Conservation (phyloP, 306 rosid genomes). For the Sophora flavescens region DNA sequence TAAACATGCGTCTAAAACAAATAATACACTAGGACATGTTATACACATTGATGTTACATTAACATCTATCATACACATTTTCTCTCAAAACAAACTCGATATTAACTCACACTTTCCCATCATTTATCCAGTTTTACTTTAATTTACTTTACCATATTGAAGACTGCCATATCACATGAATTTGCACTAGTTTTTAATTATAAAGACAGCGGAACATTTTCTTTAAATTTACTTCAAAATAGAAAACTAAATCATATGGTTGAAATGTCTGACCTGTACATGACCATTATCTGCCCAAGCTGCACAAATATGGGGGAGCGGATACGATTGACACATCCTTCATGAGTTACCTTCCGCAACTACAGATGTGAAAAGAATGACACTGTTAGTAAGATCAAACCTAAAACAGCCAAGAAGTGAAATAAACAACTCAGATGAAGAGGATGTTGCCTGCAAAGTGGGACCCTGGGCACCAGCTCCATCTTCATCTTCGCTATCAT, state of each 20-base stretch:
- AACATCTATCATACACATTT: neutral
- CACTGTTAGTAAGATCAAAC: slow-evolving; percentile 15
- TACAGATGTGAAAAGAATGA: slow-evolving; percentile 48
- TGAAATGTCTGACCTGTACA: slow-evolving; percentile 72
- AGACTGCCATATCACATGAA: slow-evolving; percentile 21
- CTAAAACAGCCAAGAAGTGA: slow-evolving; percentile 33
- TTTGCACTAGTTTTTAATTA: slow-evolving; percentile 19
- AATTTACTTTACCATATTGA: slow-evolving; percentile 24
- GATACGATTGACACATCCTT: slow-evolving; percentile 85
- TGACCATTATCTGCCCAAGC: slow-evolving; percentile 88
- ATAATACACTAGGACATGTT: neutral
- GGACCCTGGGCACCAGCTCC: slow-evolving; percentile 56
- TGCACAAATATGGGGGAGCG: slow-evolving; percentile 94
- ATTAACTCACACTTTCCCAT: neutral
- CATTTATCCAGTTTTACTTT: neutral
- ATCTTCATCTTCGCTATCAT: slow-evolving; percentile 70
- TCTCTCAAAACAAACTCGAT: neutral
- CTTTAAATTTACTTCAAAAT: neutral
- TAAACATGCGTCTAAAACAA: slow-evolving; percentile 7
- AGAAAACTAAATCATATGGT: slow-evolving; percentile 9
- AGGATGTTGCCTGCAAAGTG: slow-evolving; percentile 69
- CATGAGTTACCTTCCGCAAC: slow-evolving; percentile 86
- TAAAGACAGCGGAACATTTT: neutral
- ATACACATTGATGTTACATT: neutral
- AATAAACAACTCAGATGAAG: slow-evolving; percentile 28